These are phyloP conservation scores for Myxozyma lipomycoides DNA, from an alignment of 805 yeast genomes.

Conservation along the genomic window DNA sequence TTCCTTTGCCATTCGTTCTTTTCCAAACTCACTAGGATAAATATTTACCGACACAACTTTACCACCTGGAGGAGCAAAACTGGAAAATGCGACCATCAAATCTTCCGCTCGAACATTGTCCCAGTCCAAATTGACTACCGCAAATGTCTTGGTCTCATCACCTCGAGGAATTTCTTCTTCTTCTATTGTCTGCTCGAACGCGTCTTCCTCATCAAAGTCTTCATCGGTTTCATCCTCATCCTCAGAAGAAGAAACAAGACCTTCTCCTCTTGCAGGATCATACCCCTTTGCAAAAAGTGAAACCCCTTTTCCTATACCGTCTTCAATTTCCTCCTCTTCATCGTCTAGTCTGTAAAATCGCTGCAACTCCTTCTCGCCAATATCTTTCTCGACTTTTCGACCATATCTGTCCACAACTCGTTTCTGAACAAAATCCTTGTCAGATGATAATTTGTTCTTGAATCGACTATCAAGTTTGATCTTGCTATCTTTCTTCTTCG, in stretches of 20 bases:
- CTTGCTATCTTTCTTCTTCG: constrained; percentile 61
- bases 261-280: constrained; percentile 41
- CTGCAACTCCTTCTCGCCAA: constrained; percentile 50
- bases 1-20: constrained; percentile 83
- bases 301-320: constrained; percentile 15
- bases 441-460: constrained; percentile 56
- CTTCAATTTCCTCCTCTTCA: constrained; percentile 33
- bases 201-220: constrained; percentile 26
- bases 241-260: constrained; percentile 31
- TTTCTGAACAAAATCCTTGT: constrained; percentile 53
- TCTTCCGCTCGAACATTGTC: constrained; percentile 87
- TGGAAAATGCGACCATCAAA: constrained; percentile 78
- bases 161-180: constrained; percentile 74
- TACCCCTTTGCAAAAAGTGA: constrained; percentile 20
- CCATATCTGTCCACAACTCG: constrained; percentile 85
- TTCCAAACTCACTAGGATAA: constrained; percentile 89
- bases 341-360: constrained; percentile 58
- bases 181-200: constrained; percentile 39
- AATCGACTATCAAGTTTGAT: constrained; percentile 85
- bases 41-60: constrained; percentile 63
- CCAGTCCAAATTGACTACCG: constrained; percentile 97
- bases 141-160: constrained; percentile 76
- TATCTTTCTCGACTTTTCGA: constrained; percentile 54
- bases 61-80: constrained; percentile 79
- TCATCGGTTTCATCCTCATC: constrained; percentile 36